A percentile compares a stretch with the other conserved stretches of the same genome.
Evolutionary conservation across 2,329 filamentous ascomycete species (phyloP).

Genomic region (Colletotrichum simmondsii): DNA sequence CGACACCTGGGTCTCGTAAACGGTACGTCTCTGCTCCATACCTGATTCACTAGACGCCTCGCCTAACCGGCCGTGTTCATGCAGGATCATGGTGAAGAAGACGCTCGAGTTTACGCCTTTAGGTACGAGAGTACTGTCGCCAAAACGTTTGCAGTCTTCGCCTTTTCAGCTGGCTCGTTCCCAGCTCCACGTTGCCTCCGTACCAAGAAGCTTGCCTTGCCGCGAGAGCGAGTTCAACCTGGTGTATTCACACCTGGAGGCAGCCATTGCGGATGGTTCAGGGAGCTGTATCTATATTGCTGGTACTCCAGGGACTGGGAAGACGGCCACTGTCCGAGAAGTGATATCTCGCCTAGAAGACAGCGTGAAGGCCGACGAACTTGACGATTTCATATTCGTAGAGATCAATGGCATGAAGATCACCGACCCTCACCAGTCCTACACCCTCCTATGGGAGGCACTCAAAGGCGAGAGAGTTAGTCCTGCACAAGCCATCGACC

Average conservation of each 20-base stretch:
- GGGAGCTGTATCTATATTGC: conserved; percentile 99
- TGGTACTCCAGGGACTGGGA: conserved; percentile 96
- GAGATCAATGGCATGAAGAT: conserved; percentile 99
- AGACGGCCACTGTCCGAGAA: conserved; percentile 96
- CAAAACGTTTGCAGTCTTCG: conserved; percentile 78
- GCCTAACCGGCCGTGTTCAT: background rate
- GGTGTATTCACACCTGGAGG: conserved; percentile 93
- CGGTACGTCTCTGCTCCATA: background rate
- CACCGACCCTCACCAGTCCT: conserved; percentile 96
- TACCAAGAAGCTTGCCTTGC: conserved; percentile 89
- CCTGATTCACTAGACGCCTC: background rate
- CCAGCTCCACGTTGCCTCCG: conserved; percentile 91
- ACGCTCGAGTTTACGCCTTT: conserved; percentile 94
- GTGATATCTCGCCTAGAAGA: conserved; percentile 90
- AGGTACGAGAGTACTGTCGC: conserved; percentile 86
- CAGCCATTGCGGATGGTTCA: conserved; percentile 91
- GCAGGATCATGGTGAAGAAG: conserved; percentile 79
- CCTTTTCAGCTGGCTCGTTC: conserved; percentile 93
- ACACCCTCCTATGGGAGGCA: conserved; percentile 95
- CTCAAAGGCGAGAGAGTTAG: conserved; percentile 93
- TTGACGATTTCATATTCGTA: conserved; percentile 98
- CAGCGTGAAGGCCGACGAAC: conserved; percentile 87
- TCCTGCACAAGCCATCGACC: conserved; percentile 88
- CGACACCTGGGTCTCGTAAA: conserved; percentile 68
- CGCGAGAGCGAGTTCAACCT: conserved; percentile 91